phyloP scores from a whole-genome alignment of 306 rosid species.

The Gastrolobium bilobum region DNA sequence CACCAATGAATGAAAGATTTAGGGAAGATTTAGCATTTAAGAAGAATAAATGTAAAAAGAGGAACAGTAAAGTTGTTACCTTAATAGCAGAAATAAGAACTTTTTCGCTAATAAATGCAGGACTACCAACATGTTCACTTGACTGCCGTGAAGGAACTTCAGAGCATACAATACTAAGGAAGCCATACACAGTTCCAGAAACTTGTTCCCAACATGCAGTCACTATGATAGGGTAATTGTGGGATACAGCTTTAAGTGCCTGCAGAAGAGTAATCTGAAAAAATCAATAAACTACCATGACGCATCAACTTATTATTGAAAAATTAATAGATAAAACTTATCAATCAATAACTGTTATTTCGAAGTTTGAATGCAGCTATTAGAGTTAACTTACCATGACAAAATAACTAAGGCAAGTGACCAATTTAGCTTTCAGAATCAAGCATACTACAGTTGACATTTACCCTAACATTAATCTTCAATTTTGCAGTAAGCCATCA shows the following conservation, averaged over 20 bases:
- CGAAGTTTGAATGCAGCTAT: constrained; percentile 26
- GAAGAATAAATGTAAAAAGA: constrained; percentile 2
- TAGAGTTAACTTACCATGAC: constrained; percentile 4
- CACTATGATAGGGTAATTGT: constrained; percentile 81
- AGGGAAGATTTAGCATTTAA: constrained; percentile 35
- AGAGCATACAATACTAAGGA: constrained; percentile 60
- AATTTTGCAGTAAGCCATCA: constrained; percentile 34
- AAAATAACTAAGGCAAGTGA: constrained; percentile 35
- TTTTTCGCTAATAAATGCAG: constrained; percentile 67
- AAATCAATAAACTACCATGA: constrained; percentile 41
- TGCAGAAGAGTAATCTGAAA: constrained; percentile 53
- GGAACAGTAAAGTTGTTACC: constrained; percentile 53
- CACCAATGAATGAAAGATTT: background rate
- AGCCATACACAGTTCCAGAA: constrained; percentile 65
- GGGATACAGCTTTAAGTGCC: constrained; percentile 89
- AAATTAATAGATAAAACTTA: constrained; percentile 26
- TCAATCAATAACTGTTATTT: constrained; percentile 17
- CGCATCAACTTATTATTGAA: constrained; percentile 29
- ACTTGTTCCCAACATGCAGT: constrained; percentile 78
- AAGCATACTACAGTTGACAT: constrained; percentile 28
- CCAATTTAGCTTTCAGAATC: constrained; percentile 9
- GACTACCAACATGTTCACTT: constrained; percentile 63
- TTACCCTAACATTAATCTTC: constrained; percentile 23
- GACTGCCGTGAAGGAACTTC: constrained; percentile 64
- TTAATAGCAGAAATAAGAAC: constrained; percentile 71